A percentile compares a stretch with the other conserved stretches of the same genome.
Conservation (phyloP, 306 rosid species). For the Gastrolobium villosum region DNA sequence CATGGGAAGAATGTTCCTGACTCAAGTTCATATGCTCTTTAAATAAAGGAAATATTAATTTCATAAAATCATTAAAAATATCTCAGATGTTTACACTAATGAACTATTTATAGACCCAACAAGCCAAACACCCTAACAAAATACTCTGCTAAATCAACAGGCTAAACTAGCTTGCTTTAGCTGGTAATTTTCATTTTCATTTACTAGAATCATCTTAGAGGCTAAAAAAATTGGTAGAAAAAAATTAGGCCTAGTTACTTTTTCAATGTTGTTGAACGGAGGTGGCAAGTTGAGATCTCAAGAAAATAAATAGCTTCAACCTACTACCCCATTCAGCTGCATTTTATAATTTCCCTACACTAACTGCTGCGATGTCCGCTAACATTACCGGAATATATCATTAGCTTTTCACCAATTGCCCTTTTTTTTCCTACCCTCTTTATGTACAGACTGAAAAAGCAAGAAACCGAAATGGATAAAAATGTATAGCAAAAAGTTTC, state of each 20-base stretch:
- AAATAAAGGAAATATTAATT: too few relatives aligned
- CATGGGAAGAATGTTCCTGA: too few relatives aligned
- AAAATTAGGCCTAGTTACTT: constrained; percentile 55
- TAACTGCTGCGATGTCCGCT: constrained; percentile 45
- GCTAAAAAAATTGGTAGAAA: constrained; percentile 54
- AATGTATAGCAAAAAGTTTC: constrained; percentile 70
- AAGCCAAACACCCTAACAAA: too few relatives aligned
- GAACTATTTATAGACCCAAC: too few relatives aligned
- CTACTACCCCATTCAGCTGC: constrained; percentile 62
- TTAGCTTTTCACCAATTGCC: constrained; percentile 53
- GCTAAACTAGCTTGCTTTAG: too few relatives aligned
- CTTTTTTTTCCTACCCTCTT: constrained; percentile 58
- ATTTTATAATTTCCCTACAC: constrained; percentile 54
- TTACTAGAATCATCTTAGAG: constrained; percentile 30
- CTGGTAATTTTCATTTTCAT: background rate
- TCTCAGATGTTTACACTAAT: too few relatives aligned
- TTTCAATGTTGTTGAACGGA: constrained; percentile 52
- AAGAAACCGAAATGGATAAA: constrained; percentile 60
- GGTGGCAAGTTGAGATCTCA: constrained; percentile 63
- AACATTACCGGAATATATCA: constrained; percentile 46
- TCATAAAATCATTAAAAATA: too few relatives aligned
- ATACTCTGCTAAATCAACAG: too few relatives aligned
- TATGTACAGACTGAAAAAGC: constrained; percentile 82
- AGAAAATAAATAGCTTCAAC: constrained; percentile 62
- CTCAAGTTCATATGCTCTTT: too few relatives aligned